Percentiles rank a stretch among this genome's conserved stretches.
Evolutionary conservation across 2,329 filamentous ascomycete genomes (phyloP).

Genomic region (Periglandula ipomoeae): DNA sequence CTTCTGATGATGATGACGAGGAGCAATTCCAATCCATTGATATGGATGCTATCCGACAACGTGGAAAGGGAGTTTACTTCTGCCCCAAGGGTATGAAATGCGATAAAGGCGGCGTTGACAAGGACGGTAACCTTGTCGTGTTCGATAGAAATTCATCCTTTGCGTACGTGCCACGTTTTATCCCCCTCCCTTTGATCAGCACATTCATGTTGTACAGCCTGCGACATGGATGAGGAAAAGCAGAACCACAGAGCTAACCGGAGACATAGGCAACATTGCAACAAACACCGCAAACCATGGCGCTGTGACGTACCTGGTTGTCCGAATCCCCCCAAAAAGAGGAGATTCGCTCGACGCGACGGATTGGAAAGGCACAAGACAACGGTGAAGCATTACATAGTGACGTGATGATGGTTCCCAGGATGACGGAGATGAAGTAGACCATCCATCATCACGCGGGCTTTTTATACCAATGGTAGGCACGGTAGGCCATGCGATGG

Average conservation of each 20-base stretch:
- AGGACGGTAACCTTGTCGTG: constrained; percentile 26
- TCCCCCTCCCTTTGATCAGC: neutral
- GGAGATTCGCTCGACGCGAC: constrained; percentile 31
- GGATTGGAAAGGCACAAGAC: constrained; percentile 31
- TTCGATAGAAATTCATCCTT: constrained; percentile 35
- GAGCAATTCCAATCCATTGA: constrained; percentile 26
- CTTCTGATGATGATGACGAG: constrained; percentile 23
- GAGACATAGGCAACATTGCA: constrained; percentile 28
- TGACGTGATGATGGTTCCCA: constrained; percentile 14
- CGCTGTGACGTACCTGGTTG: constrained; percentile 29
- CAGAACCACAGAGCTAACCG: constrained; percentile 1
- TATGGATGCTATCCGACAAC: constrained; percentile 29
- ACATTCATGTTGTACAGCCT: neutral
- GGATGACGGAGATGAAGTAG: neutral
- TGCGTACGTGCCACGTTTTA: constrained; percentile 18
- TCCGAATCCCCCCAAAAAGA: constrained; percentile 31
- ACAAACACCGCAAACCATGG: constrained; percentile 34
- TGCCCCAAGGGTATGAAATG: constrained; percentile 27
- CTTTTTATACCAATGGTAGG: too few species aligned
- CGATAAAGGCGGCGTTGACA: constrained; percentile 32
- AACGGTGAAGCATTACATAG: constrained; percentile 28
- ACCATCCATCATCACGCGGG: neutral
- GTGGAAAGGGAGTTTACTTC: constrained; percentile 29
- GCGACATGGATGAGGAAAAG: neutral
- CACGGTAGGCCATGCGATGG: too few species aligned